A percentile compares a stretch with the other conserved stretches of the same genome.
Conservation (phyloP, 805 yeast genomes). For the Suhomyces sp. region DNA sequence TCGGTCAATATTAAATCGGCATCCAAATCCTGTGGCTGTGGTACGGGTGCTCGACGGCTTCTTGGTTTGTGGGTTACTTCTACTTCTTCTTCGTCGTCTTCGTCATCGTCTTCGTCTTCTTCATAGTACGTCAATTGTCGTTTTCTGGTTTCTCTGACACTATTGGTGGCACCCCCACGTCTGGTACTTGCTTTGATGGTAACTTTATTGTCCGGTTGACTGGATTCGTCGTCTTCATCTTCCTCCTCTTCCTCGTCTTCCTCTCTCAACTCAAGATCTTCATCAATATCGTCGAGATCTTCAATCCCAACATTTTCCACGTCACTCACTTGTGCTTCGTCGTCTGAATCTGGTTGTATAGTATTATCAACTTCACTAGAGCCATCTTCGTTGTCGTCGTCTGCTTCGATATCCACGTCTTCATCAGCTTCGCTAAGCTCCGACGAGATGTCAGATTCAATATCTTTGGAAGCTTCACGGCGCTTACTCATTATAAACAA, state of each 20-base stretch:
- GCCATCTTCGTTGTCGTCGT: neutral
- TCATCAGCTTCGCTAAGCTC: conserved; percentile 15
- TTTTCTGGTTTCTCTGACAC: conserved; percentile 28
- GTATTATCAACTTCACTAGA: conserved; percentile 12
- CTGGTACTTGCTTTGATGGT: conserved; percentile 6
- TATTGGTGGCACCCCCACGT: neutral
- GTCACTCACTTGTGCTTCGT: conserved; percentile 23
- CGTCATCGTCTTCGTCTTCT: conserved; percentile 28
- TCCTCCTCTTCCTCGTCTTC: conserved; percentile 22
- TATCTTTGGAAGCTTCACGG: neutral
- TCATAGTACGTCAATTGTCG: conserved; percentile 39
- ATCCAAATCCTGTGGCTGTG: conserved; percentile 32
- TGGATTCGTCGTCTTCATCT: conserved; percentile 28
- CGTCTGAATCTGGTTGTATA: conserved; percentile 3
- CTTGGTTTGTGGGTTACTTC: neutral
- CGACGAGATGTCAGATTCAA: conserved; percentile 6
- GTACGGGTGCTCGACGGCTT: conserved; percentile 9
- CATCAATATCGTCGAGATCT: conserved; percentile 37
- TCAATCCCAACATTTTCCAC: conserved; percentile 31
- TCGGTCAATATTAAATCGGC: conserved; percentile 37
- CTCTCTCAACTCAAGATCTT: conserved; percentile 31
- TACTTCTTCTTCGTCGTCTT: conserved; percentile 14
- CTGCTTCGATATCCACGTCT: conserved; percentile 20
- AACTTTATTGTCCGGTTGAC: neutral
- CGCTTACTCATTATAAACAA: neutral